Conservation (phyloP, 2,329 filamentous ascomycete genomes). For the Apiospora kogelbergensis region DNA sequence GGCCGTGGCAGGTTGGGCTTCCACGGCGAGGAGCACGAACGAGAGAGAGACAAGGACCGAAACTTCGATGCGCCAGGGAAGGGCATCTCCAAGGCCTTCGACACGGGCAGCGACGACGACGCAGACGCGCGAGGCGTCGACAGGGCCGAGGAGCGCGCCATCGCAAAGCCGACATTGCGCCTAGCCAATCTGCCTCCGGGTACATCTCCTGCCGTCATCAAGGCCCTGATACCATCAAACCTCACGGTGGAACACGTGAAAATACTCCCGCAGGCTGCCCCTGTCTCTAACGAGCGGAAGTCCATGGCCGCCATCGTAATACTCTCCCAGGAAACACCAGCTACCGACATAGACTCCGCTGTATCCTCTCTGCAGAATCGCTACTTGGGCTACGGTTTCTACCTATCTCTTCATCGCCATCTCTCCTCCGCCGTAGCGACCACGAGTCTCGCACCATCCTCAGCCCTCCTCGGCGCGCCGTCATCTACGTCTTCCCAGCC, state of each 20-base stretch:
- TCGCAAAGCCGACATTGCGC: slow-evolving; percentile 62
- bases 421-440: slow-evolving; percentile 73
- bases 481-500: slow-evolving; percentile 60
- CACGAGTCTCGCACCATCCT: slow-evolving; percentile 32
- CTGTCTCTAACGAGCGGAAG: slow-evolving; percentile 61
- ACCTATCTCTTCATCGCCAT: slow-evolving; percentile 77
- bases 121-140: slow-evolving; percentile 44
- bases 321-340: slow-evolving; percentile 75
- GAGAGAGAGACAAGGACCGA: slow-evolving; percentile 11
- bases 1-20: slow-evolving; percentile 36
- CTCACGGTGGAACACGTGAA: slow-evolving; percentile 73
- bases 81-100: slow-evolving; percentile 70
- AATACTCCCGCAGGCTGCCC: slow-evolving; percentile 57
- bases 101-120: slow-evolving; percentile 61
- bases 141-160: slow-evolving; percentile 56
- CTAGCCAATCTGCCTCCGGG: slow-evolving; percentile 61
- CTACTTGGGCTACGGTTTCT: slow-evolving; percentile 83
- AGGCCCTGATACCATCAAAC: slow-evolving; percentile 56
- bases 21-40: slow-evolving; percentile 37
- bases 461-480: background rate
- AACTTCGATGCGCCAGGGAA: slow-evolving; percentile 38
- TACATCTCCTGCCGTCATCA: slow-evolving; percentile 59
- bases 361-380: slow-evolving; percentile 78
- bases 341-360: slow-evolving; percentile 77
- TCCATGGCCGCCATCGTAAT: slow-evolving; percentile 78